Conservation (phyloP, 2,329 filamentous ascomycete genomes). For the Venturia aucupariae region DNA sequence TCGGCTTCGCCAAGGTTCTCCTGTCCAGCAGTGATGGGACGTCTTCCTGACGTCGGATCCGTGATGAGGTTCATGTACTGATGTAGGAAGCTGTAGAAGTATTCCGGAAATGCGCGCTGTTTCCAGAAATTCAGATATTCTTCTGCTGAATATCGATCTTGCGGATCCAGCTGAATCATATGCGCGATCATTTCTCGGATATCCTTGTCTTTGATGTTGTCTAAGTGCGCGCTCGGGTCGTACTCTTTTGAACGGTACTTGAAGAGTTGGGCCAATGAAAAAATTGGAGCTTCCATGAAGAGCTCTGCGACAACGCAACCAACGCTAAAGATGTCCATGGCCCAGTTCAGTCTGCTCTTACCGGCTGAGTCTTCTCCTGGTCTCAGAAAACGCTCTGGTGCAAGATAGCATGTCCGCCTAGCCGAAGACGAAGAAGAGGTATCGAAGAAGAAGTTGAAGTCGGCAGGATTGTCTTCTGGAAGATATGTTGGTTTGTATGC, state of each 20-base stretch:
- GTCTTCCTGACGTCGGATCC: conserved; percentile 73
- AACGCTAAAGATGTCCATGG: conserved; percentile 97
- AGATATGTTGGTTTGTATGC: conserved; percentile 90
- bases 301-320: conserved; percentile 96
- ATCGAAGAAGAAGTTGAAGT: conserved; percentile 98
- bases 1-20: conserved; percentile 79
- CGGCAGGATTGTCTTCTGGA: conserved; percentile 91
- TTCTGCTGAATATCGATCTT: conserved; percentile 84
- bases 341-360: conserved; percentile 64
- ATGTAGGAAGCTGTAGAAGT: conserved; percentile 96
- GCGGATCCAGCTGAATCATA: conserved; percentile 93
- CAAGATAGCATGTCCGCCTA: conserved; percentile 85
- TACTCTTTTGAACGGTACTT: conserved; percentile 87
- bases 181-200: conserved; percentile 82
- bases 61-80: conserved; percentile 97
- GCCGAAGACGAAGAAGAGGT: conserved; percentile 60
- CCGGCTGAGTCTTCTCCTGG: conserved; percentile 57
- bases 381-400: conserved; percentile 81
- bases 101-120: conserved; percentile 83
- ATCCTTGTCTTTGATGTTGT: conserved; percentile 78
- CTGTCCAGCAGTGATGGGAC: conserved; percentile 55
- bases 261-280: conserved; percentile 91
- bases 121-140: conserved; percentile 92
- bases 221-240: conserved; percentile 70
- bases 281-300: conserved; percentile 92